A percentile compares a stretch with the other conserved stretches of the same genome.
Conservation (phyloP, 202 grass and related monocot species). For the Carex arenaria region DNA sequence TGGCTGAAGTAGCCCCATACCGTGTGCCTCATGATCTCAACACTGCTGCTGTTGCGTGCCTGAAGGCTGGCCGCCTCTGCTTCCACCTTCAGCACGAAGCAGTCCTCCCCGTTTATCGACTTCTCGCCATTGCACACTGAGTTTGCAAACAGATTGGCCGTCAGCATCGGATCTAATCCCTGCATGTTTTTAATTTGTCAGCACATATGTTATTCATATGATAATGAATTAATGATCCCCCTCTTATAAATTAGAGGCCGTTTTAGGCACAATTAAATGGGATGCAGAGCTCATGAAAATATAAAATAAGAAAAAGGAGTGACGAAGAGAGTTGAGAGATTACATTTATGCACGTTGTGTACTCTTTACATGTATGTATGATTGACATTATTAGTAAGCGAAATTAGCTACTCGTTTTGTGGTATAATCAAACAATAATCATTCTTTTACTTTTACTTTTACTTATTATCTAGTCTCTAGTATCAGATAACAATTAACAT, state of each 20-base stretch:
- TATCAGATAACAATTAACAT: too few species aligned
- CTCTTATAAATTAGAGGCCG: not conserved
- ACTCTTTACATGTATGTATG: too few species aligned
- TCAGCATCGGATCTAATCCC: constrained; percentile 82
- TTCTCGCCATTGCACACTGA: constrained; percentile 79
- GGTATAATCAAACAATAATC: too few species aligned
- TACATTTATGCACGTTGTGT: too few species aligned
- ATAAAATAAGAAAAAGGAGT: too few species aligned
- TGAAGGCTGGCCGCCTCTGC: constrained; percentile 76
- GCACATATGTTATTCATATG: not conserved
- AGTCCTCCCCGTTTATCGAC: constrained; percentile 67
- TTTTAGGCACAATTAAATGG: not conserved
- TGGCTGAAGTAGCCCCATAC: constrained; percentile 99
- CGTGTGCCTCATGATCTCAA: constrained; percentile 95
- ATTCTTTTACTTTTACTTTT: too few species aligned
- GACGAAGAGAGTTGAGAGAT: too few species aligned
- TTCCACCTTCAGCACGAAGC: constrained; percentile 93
- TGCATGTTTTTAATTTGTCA: constrained; percentile 16
- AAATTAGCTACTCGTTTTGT: too few species aligned
- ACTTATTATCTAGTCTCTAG: too few species aligned
- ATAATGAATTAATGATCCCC: not conserved
- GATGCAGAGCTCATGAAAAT: too few species aligned
- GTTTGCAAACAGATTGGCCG: constrained; percentile 86
- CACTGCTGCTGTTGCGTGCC: constrained; percentile 80
- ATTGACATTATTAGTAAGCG: too few species aligned